Evolutionary conservation across 2,329 filamentous ascomycete species (phyloP).

Genomic region (Arthroderma sp.): DNA sequence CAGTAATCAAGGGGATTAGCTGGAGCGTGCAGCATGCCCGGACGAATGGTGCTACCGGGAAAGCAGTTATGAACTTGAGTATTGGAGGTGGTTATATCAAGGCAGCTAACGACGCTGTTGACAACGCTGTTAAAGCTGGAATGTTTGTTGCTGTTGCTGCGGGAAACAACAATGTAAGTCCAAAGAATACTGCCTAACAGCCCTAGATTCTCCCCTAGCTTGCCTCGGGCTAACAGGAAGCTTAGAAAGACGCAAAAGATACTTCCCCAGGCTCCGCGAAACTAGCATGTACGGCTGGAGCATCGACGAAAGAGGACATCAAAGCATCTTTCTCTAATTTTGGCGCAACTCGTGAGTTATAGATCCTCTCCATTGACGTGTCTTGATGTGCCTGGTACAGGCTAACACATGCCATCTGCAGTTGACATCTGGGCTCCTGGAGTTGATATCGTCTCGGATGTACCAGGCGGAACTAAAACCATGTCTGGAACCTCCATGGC

Average conservation of each 20-base stretch:
- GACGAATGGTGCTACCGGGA: conserved; percentile 17
- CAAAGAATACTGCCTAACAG: conserved; percentile 12
- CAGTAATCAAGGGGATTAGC: conserved; percentile 38
- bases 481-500: conserved; percentile 26
- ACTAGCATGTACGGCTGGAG: conserved; percentile 29
- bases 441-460: conserved; percentile 37
- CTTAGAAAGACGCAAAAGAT: conserved; percentile 17
- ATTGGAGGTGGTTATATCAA: conserved; percentile 23
- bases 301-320: conserved; percentile 20
- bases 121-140: conserved; percentile 24
- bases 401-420: conserved; percentile 17
- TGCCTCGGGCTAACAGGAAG: neutral
- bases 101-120: conserved; percentile 27
- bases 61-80: conserved; percentile 24
- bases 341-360: conserved; percentile 21
- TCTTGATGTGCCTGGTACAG: conserved; percentile 24
- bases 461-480: conserved; percentile 36
- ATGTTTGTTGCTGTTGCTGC: conserved; percentile 30
- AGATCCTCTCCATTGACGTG: conserved; percentile 9
- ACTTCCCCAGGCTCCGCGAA: conserved; percentile 26
- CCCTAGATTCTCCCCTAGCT: conserved; percentile 9
- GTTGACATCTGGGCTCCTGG: conserved; percentile 47
- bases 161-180: conserved; percentile 25
- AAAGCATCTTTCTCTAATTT: conserved; percentile 31
- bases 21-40: conserved; percentile 23